Conservation (phyloP, 352 stramenopile genomes). For the Phytophthora sp. region DNA sequence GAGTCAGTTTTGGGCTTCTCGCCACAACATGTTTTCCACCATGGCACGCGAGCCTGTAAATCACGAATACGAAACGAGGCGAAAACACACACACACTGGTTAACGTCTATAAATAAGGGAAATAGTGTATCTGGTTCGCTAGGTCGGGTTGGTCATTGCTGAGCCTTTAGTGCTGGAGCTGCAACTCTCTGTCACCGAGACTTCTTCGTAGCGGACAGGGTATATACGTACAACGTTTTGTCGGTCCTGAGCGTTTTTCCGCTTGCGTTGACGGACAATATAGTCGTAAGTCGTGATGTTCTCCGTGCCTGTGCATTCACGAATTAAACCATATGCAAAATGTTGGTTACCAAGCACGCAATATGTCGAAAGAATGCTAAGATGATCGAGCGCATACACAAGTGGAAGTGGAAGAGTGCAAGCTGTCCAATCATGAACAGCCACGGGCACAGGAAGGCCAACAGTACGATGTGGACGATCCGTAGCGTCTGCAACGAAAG, state of each 20-base stretch:
- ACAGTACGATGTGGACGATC: slow-evolving; percentile 67
- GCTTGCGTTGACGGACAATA: slow-evolving; percentile 86
- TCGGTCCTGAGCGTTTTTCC: slow-evolving; percentile 65
- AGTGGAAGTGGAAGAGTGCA: slow-evolving; percentile 82
- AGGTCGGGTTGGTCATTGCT: slow-evolving; percentile 5
- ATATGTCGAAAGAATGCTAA: background rate
- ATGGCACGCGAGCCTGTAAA: slow-evolving; percentile 36
- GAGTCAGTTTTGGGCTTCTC: slow-evolving; percentile 19
- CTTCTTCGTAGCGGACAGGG: slow-evolving; percentile 38
- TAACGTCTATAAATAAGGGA: slow-evolving; percentile 34
- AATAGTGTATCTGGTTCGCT: slow-evolving; percentile 19
- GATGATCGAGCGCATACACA: slow-evolving; percentile 59
- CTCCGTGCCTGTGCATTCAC: slow-evolving; percentile 68
- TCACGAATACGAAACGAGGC: slow-evolving; percentile 6
- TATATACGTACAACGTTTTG: slow-evolving; percentile 79
- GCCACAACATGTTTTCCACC: slow-evolving; percentile 42
- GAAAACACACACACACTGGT: slow-evolving; percentile 14
- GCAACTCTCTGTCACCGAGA: slow-evolving; percentile 24
- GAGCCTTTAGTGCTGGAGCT: slow-evolving; percentile 20
- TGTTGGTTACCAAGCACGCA: background rate
- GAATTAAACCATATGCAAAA: background rate
- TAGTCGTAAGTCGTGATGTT: slow-evolving; percentile 90
- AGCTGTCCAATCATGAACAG: slow-evolving; percentile 84
- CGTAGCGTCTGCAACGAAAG: slow-evolving; percentile 64
- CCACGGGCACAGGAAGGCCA: slow-evolving; percentile 73